Conservation (phyloP, 768 basidiomycete species). For the Asterophora parasitica region DNA sequence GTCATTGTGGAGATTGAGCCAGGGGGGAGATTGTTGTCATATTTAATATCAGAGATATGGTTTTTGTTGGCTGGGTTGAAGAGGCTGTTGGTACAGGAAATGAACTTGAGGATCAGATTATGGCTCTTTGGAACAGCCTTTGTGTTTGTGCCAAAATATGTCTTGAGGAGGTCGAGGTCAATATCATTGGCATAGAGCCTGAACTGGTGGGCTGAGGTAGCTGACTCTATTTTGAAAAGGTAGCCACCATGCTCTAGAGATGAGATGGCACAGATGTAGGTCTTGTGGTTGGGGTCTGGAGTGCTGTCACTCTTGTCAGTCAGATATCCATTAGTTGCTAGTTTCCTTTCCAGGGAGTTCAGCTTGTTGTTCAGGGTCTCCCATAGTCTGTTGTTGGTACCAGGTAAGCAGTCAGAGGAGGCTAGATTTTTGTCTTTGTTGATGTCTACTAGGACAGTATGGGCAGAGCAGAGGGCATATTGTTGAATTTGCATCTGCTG, state of each 20-base stretch:
- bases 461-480: not conserved
- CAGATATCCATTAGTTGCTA: too few species aligned
- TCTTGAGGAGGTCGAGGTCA: not conserved
- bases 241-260: not conserved
- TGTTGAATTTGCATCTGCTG: conserved; percentile 1
- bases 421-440: not conserved
- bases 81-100: not conserved
- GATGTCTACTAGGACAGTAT: not conserved
- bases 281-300: not conserved
- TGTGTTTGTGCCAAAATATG: not conserved
- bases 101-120: not conserved
- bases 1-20: too few species aligned
- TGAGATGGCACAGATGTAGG: not conserved
- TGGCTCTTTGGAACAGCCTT: not conserved
- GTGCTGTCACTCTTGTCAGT: not conserved
- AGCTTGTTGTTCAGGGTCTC: not conserved
- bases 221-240: not conserved
- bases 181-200: not conserved
- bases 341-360: too few species aligned
- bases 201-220: not conserved
- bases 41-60: too few species aligned
- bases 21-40: too few species aligned
- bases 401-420: not conserved
- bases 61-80: not conserved
- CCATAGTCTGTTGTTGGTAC: not conserved